Percentiles rank a stretch among this genome's conserved stretches.
Evolutionary conservation across 768 basidiomycete species (phyloP).

Genomic region (Rubroboletus satanas): DNA sequence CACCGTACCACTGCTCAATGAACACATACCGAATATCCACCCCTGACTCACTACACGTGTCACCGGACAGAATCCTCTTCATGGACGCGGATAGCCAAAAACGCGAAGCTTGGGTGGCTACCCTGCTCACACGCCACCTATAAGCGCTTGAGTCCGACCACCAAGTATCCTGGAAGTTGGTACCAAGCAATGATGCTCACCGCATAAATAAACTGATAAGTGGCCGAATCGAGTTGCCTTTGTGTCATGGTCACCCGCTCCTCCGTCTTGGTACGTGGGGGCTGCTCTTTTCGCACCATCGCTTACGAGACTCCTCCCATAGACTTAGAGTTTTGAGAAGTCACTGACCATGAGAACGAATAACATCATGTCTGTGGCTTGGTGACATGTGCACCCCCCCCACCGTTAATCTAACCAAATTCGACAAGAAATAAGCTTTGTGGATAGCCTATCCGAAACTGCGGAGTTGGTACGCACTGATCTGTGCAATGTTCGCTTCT

Average conservation of each 20-base stretch:
- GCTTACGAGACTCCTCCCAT: slow-evolving; percentile 23
- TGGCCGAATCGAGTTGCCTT: not conserved
- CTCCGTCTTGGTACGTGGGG: not conserved
- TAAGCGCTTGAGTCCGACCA: not conserved
- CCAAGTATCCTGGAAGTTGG: not conserved
- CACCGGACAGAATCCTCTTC: slow-evolving; percentile 2
- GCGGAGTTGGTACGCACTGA: slow-evolving; percentile 1
- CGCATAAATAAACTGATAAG: not conserved
- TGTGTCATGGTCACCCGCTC: not conserved
- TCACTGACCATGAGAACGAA: slow-evolving; percentile 21
- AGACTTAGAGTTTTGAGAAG: slow-evolving; percentile 13
- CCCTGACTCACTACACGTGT: slow-evolving; percentile 4
- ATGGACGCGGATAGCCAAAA: not conserved
- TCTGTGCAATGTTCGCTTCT: not conserved
- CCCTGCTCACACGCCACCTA: not conserved
- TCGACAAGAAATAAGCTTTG: not conserved
- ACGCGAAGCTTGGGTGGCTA: not conserved
- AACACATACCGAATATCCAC: not conserved
- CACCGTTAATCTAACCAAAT: slow-evolving; percentile 24
- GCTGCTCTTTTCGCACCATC: not conserved
- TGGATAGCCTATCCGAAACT: not conserved
- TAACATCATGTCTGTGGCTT: not conserved
- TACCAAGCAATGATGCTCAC: not conserved
- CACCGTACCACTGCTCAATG: not conserved
- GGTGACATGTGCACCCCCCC: not conserved